Evolutionary conservation across 208 protist genomes (phyloP).

Genomic region (Lotmaria passim): DNA sequence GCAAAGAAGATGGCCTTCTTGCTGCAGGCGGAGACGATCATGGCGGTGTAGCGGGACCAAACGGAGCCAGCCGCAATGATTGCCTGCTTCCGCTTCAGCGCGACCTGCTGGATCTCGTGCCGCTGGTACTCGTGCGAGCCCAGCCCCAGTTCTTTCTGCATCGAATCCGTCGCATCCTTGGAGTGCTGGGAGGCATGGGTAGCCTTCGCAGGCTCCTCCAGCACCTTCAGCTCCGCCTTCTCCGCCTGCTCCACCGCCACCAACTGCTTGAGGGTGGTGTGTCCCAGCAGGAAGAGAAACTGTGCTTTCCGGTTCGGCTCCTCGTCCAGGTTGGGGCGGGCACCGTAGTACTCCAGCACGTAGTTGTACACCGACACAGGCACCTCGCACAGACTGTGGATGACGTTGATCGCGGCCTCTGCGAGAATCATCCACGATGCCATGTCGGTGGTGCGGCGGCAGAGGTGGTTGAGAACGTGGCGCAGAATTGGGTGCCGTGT

Average conservation of each 20-base stretch:
- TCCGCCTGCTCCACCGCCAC: slow-evolving; percentile 83
- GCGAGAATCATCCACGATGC: slow-evolving; percentile 84
- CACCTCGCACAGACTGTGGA: slow-evolving; percentile 80
- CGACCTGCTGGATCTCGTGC: slow-evolving; percentile 85
- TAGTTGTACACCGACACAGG: slow-evolving; percentile 81
- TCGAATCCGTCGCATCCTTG: slow-evolving; percentile 55
- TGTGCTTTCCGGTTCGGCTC: slow-evolving; percentile 63
- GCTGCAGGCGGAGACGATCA: slow-evolving; percentile 62
- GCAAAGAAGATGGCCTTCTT: slow-evolving; percentile 46
- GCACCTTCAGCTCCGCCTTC: slow-evolving; percentile 71
- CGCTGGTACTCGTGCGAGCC: slow-evolving; percentile 79
- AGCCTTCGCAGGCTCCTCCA: slow-evolving; percentile 51
- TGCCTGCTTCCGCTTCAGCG: slow-evolving; percentile 62
- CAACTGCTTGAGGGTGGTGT: slow-evolving; percentile 87
- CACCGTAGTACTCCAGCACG: slow-evolving; percentile 71
- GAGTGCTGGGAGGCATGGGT: slow-evolving; percentile 12
- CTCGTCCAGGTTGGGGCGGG: slow-evolving; percentile 8
- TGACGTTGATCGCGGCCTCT: slow-evolving; percentile 64
- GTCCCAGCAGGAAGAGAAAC: slow-evolving; percentile 74
- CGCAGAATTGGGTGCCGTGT: slow-evolving; percentile 60
- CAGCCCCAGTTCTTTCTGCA: slow-evolving; percentile 89
- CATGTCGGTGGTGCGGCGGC: slow-evolving; percentile 71
- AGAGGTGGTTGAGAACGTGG: slow-evolving; percentile 81
- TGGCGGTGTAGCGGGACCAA: slow-evolving; percentile 62
- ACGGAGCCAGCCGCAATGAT: slow-evolving; percentile 81